phyloP scores from a whole-genome alignment of 148 eudicot genomes.

The Chenopodium album region DNA sequence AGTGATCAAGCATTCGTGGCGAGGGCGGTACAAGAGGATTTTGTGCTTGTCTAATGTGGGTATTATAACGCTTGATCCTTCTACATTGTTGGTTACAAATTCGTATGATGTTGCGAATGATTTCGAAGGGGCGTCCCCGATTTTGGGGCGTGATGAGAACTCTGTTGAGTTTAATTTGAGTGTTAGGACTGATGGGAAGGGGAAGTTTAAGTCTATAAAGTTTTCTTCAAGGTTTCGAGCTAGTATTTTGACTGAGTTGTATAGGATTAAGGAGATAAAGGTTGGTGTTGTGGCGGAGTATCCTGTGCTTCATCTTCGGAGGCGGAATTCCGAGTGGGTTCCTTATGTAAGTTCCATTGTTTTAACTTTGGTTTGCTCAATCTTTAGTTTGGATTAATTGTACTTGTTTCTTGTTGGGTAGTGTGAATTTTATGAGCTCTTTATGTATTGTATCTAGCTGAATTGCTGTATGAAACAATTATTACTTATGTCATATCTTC shows the following conservation, averaged over 20 bases:
- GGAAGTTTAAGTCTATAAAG: constrained; percentile 79
- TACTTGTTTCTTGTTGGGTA: not conserved
- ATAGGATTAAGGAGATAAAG: constrained; percentile 63
- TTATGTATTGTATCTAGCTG: not conserved
- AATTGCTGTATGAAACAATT: not conserved
- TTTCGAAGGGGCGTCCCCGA: constrained; percentile 74
- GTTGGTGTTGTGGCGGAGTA: constrained; percentile 69
- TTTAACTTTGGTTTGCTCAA: not conserved
- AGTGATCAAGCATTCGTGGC: constrained; percentile 93
- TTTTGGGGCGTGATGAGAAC: constrained; percentile 81
- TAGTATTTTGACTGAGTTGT: constrained; percentile 86
- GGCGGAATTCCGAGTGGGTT: constrained; percentile 81
- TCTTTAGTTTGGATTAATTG: not conserved
- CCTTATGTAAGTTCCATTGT: constrained; percentile 64
- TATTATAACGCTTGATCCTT: constrained; percentile 78
- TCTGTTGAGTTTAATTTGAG: constrained; percentile 78
- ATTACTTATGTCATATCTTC: not conserved
- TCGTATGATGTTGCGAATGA: constrained; percentile 68
- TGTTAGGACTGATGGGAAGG: constrained; percentile 86
- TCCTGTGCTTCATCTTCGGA: constrained; percentile 83
- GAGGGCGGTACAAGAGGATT: constrained; percentile 91
- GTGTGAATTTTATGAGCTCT: not conserved
- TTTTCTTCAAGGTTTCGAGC: constrained; percentile 79
- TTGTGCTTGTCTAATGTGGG: constrained; percentile 61
- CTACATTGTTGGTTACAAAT: constrained; percentile 71